Conservation (phyloP, 1,139 yeast genomes). For the Keqinozyma sinolaborantium region DNA sequence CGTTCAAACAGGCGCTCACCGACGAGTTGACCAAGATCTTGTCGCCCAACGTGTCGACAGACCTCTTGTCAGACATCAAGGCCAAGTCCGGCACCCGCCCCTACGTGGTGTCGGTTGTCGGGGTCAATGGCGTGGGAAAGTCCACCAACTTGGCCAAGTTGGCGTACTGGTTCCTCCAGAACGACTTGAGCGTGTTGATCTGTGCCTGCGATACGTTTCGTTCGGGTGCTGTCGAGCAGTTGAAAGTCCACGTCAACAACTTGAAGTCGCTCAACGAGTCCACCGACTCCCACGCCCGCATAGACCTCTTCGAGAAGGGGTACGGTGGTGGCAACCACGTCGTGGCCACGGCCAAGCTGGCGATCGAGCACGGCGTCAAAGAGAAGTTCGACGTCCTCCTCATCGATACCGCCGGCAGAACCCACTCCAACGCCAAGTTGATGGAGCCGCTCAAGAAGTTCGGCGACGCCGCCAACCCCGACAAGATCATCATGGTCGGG, state of each 20-base stretch:
- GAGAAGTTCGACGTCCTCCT: slow-evolving; percentile 74
- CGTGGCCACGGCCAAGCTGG: slow-evolving; percentile 92
- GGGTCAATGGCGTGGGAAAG: slow-evolving; percentile 97
- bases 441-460: slow-evolving; percentile 96
- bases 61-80: slow-evolving; percentile 80
- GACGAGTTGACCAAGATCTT: slow-evolving; percentile 77
- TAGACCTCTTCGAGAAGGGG: slow-evolving; percentile 89
- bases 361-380: slow-evolving; percentile 65
- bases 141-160: slow-evolving; percentile 91
- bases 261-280: slow-evolving; percentile 49
- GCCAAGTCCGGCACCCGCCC: slow-evolving; percentile 48
- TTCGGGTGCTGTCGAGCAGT: slow-evolving; percentile 97
- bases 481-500: slow-evolving; percentile 97
- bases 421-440: slow-evolving; percentile 90
- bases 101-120: slow-evolving; percentile 93
- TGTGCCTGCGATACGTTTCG: slow-evolving; percentile 98
- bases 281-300: slow-evolving; percentile 43
- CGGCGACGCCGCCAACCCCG: slow-evolving; percentile 94
- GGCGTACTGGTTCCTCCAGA: slow-evolving; percentile 93
- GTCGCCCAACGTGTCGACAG: slow-evolving; percentile 91
- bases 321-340: slow-evolving; percentile 94
- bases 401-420: slow-evolving; percentile 96
- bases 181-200: slow-evolving; percentile 79
- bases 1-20: slow-evolving; percentile 56
- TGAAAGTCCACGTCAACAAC: slow-evolving; percentile 88